Evolutionary conservation across 2,329 filamentous ascomycete species (phyloP).

Genomic region (Pseudogymnoascus sp.): DNA sequence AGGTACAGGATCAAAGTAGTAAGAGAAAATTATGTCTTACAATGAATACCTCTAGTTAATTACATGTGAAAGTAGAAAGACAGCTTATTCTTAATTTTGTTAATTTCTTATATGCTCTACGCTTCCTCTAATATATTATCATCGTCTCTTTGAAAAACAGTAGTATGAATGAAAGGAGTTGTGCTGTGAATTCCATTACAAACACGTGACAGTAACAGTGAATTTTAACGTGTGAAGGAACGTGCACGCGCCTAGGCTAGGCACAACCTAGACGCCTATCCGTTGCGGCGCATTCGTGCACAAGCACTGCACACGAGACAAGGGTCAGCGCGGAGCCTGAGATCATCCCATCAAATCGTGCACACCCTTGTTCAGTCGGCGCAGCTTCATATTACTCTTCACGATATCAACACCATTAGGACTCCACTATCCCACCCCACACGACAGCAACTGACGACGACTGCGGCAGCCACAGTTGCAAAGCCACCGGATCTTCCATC

Average conservation of each 20-base stretch:
- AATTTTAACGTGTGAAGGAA: neutral
- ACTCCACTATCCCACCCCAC: neutral
- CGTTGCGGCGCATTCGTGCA: slow-evolving; percentile 8
- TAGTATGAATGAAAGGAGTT: neutral
- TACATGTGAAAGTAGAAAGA: neutral
- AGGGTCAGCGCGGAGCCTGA: neutral
- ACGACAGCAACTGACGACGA: slow-evolving; percentile 8
- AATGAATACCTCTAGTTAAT: neutral
- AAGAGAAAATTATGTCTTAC: neutral
- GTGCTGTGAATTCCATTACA: no score
- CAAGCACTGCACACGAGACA: slow-evolving; percentile 5
- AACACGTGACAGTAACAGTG: neutral
- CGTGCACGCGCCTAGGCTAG: slow-evolving; percentile 8
- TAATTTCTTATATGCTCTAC: neutral
- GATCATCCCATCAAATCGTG: slow-evolving; percentile 10
- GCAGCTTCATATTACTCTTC: slow-evolving; percentile 1
- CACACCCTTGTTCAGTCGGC: slow-evolving; percentile 8
- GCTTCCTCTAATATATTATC: neutral
- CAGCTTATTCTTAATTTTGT: neutral
- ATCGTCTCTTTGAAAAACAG: neutral
- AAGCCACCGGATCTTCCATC: slow-evolving; percentile 4
- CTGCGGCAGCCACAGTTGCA: slow-evolving; percentile 4
- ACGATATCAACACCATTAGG: neutral
- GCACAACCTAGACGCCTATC: slow-evolving; percentile 10
- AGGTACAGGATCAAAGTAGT: neutral